phyloP scores from a whole-genome alignment of 768 basidiomycete species.

The Serendipita sp. region DNA sequence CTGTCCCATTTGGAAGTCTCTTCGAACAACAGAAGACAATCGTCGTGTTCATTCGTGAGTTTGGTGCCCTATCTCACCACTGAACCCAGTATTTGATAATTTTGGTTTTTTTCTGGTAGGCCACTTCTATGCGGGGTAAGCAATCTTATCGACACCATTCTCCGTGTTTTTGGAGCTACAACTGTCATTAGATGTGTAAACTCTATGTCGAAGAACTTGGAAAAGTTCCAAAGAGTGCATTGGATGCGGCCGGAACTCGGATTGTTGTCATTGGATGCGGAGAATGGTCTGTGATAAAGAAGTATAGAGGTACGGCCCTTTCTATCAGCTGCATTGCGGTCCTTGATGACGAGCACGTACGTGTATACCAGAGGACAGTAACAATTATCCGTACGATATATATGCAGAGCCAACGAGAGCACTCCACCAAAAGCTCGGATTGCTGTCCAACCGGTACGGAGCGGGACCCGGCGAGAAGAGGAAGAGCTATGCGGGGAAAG shows the following conservation, averaged over 20 bases:
- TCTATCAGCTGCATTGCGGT: not conserved
- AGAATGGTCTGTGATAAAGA: slow-evolving; percentile 32
- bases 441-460: slow-evolving; percentile 31
- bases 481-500: slow-evolving; percentile 15
- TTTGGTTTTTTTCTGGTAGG: slow-evolving; percentile 21
- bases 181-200: slow-evolving; percentile 16
- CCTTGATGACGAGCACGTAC: not conserved
- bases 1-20: slow-evolving; percentile 35
- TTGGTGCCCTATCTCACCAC: not conserved
- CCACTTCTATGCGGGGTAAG: slow-evolving; percentile 49
- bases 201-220: slow-evolving; percentile 34
- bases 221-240: slow-evolving; percentile 23
- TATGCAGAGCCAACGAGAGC: slow-evolving; percentile 49
- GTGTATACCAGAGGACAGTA: not conserved
- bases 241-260: slow-evolving; percentile 25
- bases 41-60: slow-evolving; percentile 42
- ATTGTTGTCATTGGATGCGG: slow-evolving; percentile 47
- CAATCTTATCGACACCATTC: not conserved
- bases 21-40: slow-evolving; percentile 35
- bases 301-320: slow-evolving; percentile 28
- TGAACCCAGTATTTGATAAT: not conserved
- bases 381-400: slow-evolving; percentile 20
- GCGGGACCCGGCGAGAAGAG: slow-evolving; percentile 15
- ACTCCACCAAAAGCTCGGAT: slow-evolving; percentile 44
- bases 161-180: not conserved